Evolutionary conservation across 1,284 basidiomycete genomes (phyloP).

Genomic region (Ceraceosorus guamensis): DNA sequence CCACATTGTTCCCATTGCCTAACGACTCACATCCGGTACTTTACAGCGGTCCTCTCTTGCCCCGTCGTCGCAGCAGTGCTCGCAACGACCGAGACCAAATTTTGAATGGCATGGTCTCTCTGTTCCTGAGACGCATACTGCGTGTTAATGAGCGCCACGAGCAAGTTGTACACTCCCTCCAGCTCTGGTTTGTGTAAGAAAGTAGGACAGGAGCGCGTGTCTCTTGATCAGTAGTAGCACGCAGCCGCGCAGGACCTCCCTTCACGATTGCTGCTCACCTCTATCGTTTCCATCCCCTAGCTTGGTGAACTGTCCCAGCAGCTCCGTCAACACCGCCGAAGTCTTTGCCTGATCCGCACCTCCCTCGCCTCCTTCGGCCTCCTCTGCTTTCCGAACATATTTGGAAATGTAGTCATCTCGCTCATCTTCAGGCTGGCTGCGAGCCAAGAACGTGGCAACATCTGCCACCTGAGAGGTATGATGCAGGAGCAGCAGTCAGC

Average conservation of each 20-base stretch:
- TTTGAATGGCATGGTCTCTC: conserved; percentile 14
- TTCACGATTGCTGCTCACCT: conserved; percentile 8
- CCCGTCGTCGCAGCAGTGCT: conserved; percentile 4
- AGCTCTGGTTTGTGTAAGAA: conserved; percentile 16
- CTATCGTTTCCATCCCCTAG: conserved; percentile 39
- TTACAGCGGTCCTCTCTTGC: conserved; percentile 24
- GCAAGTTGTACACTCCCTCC: conserved; percentile 43
- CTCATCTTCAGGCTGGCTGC: conserved; percentile 30
- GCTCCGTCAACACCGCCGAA: conserved; percentile 19
- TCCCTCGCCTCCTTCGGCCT: conserved; percentile 4
- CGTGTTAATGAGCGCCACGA: conserved; percentile 27
- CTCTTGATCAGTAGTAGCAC: too few relatives aligned
- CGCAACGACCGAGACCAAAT: conserved; percentile 18
- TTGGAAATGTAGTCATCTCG: conserved; percentile 33
- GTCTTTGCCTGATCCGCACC: conserved; percentile 17
- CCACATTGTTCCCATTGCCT: background rate
- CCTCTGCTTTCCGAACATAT: conserved; percentile 23
- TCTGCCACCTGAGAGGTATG: conserved; percentile 22
- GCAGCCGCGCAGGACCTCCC: background rate
- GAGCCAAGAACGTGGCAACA: conserved; percentile 33
- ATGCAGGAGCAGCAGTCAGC: background rate
- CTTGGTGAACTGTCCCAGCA: conserved; percentile 25
- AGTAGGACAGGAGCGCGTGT: background rate
- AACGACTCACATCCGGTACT: conserved; percentile 18
- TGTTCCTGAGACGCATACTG: conserved; percentile 10